Base-by-base conservation (phyloP, 2,329 filamentous ascomycete species). In the Fonsecaea nubica region DNA sequence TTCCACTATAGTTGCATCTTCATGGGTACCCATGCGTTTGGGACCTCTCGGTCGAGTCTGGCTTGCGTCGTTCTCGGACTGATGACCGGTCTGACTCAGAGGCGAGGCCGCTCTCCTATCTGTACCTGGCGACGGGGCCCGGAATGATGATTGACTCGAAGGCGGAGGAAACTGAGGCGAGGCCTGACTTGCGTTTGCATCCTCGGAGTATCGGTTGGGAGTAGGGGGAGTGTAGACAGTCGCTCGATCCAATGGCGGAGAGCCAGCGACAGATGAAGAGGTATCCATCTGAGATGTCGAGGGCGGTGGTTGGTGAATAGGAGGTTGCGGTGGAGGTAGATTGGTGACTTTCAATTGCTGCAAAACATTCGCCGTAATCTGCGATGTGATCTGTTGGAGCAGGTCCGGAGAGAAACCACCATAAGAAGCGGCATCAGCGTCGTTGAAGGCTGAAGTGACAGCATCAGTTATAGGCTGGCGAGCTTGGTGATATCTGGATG, bases 1-100 rank as follows among this genome's bases (percentile, higher is more conserved):
- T 75, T 93, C 91, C 33, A 90, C 77, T 1, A 86, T 85, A 1
- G 85, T 88, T 67, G 84, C 76, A 66, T 87, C 86, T 36, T 78
- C 77, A 12, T 76, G 74, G 0, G 80, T 81, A 25, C 77, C 75
- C 52, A 79, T 75, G 33, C 80, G 76, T 15, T 74, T 74, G 9
- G 78, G 77, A 12, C 75, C 75, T 62, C 74, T 79, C 2, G 80
- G 48, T 30, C 62, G 58, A 42, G 65, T 71, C 48, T 64, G 63
- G 5, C 69, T 73, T 25, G 70, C 66, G 32, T 73, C 70, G 54
- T 71, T 75, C 18, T 77, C 76, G 58, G 74, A 69, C 59, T 75
- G 71, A 36, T 78, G 78, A 57, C 76, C 77, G 3, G 72, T 65
- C 42, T 78, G 76, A 64, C 76, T 78, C 4, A 75, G 74, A 25